Percentiles rank a stretch among this genome's conserved stretches.
Conservation (phyloP, 2,329 filamentous ascomycete species). For the Xylaria sp. region DNA sequence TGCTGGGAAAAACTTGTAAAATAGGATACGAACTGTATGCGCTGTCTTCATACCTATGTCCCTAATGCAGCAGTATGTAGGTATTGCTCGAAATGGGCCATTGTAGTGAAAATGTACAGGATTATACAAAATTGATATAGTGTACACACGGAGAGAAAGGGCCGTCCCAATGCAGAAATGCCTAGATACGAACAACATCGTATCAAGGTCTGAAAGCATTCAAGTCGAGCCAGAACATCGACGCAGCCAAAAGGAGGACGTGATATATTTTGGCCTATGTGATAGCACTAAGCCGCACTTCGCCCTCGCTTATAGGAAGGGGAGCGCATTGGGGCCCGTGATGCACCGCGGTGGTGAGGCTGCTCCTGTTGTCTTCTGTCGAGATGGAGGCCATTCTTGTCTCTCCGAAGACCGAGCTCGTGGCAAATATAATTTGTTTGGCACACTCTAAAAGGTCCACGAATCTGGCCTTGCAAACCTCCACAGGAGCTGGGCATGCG, state of each 20-base stretch:
- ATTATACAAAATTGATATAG: neutral
- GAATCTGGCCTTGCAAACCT: conserved; percentile 34
- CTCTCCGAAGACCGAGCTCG: conserved; percentile 25
- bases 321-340: neutral
- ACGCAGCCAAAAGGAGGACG: no score
- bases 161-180: neutral
- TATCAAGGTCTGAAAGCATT: no score
- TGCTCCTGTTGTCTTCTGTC: neutral
- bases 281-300: neutral
- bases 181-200: no score
- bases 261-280: neutral
- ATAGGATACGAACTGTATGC: no score
- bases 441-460: conserved; percentile 29
- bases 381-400: neutral
- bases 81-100: no score
- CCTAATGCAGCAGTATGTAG: no score
- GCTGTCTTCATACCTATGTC: no score
- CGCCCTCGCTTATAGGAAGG: neutral
- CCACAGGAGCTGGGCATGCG: conserved; percentile 19
- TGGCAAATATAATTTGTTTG: conserved; percentile 26
- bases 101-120: neutral
- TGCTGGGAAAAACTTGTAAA: no score
- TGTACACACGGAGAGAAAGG: neutral
- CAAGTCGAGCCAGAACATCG: no score
- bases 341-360: neutral